These are phyloP conservation scores for Rubia yunnanensis DNA, from an alignment of 257 asterid genomes.

Conservation along the genomic window DNA sequence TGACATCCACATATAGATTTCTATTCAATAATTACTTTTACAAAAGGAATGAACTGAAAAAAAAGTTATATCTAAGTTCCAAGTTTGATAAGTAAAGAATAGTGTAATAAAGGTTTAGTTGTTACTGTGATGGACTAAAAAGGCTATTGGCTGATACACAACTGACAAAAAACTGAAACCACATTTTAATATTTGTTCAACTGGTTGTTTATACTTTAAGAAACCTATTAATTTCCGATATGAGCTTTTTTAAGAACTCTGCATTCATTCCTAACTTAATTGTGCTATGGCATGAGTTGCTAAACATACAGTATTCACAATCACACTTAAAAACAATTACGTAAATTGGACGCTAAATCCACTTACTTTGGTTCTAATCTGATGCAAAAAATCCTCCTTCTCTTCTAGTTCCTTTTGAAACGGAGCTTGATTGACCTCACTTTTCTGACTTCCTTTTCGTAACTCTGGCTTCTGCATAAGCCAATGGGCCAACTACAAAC, in stretches of 20 bases:
- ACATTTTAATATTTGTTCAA: neutral
- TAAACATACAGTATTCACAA: neutral
- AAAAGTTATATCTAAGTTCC: neutral
- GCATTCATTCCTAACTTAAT: neutral
- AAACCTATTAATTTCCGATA: neutral
- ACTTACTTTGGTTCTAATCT: slow-evolving; percentile 86
- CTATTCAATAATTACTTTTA: neutral
- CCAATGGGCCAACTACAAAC: slow-evolving; percentile 11
- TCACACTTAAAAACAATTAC: neutral
- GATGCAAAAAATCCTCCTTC: slow-evolving; percentile 80
- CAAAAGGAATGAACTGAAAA: neutral
- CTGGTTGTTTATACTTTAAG: neutral
- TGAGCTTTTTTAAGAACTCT: neutral
- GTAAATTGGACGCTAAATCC: neutral
- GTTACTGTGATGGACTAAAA: neutral
- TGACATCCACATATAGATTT: neutral
- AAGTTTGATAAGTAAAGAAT: neutral
- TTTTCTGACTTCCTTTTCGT: slow-evolving; percentile 29
- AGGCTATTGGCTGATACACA: neutral
- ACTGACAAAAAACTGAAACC: neutral
- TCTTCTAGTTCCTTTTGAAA: slow-evolving; percentile 35
- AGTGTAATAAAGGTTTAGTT: neutral
- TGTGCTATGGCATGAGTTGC: neutral
- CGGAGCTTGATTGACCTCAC: slow-evolving; percentile 25
- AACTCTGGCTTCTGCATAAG: slow-evolving; percentile 33